A percentile compares a stretch with the other conserved stretches of the same genome.
phyloP scores from a whole-genome alignment of 2,329 filamentous ascomycete species.

The Calonectria pteridis region DNA sequence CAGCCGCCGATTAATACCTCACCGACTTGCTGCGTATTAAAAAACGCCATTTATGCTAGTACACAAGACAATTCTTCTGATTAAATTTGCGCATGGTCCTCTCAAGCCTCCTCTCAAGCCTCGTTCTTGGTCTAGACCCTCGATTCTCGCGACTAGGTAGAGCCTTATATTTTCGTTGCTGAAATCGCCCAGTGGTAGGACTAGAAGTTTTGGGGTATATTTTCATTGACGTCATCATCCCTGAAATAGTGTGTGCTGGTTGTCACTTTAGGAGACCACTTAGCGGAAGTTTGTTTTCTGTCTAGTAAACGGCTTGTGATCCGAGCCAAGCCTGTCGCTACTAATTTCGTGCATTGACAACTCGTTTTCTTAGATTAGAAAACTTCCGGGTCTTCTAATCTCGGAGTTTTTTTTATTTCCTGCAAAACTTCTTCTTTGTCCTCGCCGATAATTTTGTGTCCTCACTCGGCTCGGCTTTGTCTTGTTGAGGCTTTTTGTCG shows the following conservation, averaged over 20 bases:
- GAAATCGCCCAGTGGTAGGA: not conserved
- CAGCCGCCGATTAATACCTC: slow-evolving; percentile 1
- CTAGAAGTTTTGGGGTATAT: not conserved
- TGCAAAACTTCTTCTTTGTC: not conserved
- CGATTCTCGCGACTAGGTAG: not conserved
- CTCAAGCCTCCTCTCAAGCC: not conserved
- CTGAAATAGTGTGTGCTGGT: not conserved
- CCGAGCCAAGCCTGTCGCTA: not conserved
- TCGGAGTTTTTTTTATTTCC: not conserved
- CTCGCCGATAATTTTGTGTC: not conserved
- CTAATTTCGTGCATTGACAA: slow-evolving; percentile 2
- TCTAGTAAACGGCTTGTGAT: slow-evolving; percentile 5
- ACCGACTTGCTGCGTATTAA: not conserved
- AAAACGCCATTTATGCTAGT: not conserved
- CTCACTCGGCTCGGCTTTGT: not conserved
- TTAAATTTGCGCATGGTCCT: not conserved
- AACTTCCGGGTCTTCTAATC: not conserved
- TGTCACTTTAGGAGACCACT: not conserved
- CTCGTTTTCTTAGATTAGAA: slow-evolving; percentile 6
- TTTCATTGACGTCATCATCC: slow-evolving; percentile 7
- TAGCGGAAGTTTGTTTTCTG: slow-evolving; percentile 5
- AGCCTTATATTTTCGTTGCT: not conserved
- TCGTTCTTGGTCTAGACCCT: not conserved
- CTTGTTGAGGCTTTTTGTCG: too few relatives aligned
- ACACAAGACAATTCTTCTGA: not conserved